Base-by-base conservation (phyloP, 2,329 filamentous ascomycete genomes). In the Penicillium decumbens region DNA sequence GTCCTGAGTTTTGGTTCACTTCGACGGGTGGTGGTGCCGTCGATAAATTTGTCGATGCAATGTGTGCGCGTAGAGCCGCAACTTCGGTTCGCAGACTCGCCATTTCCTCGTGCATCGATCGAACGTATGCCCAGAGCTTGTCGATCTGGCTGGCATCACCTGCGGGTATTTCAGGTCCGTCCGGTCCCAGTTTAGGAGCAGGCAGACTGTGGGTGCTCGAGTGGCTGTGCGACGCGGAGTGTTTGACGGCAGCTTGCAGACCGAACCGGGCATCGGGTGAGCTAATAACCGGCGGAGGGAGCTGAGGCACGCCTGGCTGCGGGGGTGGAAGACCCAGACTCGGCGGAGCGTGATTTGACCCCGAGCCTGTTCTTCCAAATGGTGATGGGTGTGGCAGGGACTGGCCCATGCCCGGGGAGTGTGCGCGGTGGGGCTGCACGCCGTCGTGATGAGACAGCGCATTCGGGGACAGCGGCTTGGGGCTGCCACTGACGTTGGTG, bases 401-500 rank as follows among this genome's bases (percentile, higher is more conserved):
- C 44, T 71, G 69, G 15, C 66, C 64, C 49, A 73, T 61, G 41
- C 69, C 66, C 6, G 75, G 74, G 6, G 75, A 77, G 50, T 72
- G 69, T 24, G 65, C 56, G 20, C 72, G 70, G 54, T 74, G 73
- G 32, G 69, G 60, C 42, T 68, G 66, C 45, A 68, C 66, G 25
- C 63, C 62, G 5, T 73, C 70, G 35, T 71, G 70, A 37, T 70
- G 68, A 25, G 64, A 63, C 30, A 69, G 60, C 10, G 68, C 64
- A 54, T 71, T 73, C n/a, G 75, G 75, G 23, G 74, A 77, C 35
- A 95, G 75, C 3, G 90, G 86, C 65, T 91, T 95, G 0, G 90
- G 89, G 57, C 88, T 95, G 69, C 95, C 89, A 3, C 87, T 93
- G 75, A 95, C 87, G 50, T 75, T 80, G 45, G 89, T 80, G 56